phyloP scores from a whole-genome alignment of 176 grass and related monocot species.

The Pharus latifolius region DNA sequence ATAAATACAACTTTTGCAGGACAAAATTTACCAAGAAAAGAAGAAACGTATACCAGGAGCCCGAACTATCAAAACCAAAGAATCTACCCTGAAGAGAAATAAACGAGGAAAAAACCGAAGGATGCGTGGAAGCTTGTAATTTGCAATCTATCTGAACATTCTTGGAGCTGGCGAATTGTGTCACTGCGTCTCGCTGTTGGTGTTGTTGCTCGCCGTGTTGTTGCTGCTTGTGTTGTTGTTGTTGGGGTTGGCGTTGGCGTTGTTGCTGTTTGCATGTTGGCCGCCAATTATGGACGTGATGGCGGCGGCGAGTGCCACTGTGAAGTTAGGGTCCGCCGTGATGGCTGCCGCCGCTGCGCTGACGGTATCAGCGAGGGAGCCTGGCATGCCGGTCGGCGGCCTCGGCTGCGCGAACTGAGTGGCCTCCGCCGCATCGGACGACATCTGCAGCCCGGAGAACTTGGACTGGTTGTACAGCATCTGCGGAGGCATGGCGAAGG shows the following conservation, averaged over 20 bases:
- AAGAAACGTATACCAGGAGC: constrained; percentile 10
- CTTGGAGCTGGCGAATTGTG: background rate
- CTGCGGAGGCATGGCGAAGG: constrained; percentile 28
- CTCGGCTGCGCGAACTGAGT: constrained; percentile 32
- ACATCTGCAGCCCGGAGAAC: constrained; percentile 74
- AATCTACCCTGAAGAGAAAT: constrained; percentile 23
- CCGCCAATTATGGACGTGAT: constrained; percentile 78
- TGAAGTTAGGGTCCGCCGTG: constrained; percentile 77
- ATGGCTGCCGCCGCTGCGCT: constrained; percentile 74
- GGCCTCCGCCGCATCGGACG: constrained; percentile 12
- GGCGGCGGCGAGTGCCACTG: constrained; percentile 68
- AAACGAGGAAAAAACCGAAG: background rate
- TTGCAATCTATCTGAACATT: background rate
- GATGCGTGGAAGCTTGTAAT: background rate
- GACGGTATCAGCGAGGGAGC: constrained; percentile 37
- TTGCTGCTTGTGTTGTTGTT: constrained; percentile 23
- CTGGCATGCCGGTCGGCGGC: constrained; percentile 1
- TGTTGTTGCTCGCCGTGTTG: constrained; percentile 30
- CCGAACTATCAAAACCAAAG: constrained; percentile 1
- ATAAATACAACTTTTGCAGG: constrained; percentile 24
- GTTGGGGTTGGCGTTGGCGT: constrained; percentile 13
- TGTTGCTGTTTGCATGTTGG: constrained; percentile 5
- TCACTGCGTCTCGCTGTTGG: constrained; percentile 36
- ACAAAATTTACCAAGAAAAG: constrained; percentile 5
- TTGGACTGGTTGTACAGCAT: constrained; percentile 52